Base-by-base conservation (phyloP, 805 yeast genomes). In the Teunomyces aglyptinius region DNA sequence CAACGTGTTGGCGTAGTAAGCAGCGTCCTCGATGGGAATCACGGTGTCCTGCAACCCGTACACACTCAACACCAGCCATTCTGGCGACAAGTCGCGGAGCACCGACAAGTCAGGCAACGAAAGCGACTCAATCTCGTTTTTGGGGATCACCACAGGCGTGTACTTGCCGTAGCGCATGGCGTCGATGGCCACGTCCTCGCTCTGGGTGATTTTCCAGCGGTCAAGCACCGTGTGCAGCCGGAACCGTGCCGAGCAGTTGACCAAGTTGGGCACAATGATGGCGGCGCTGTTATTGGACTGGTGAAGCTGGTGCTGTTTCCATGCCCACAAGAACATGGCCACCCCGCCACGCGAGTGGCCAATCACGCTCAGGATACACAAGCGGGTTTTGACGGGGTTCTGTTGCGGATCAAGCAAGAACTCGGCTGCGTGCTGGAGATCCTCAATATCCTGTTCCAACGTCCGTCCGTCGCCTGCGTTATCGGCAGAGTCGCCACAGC, bases 341-440 rank as follows among this genome's bases (percentile, higher is more conserved):
- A 86, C 76, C 3, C 80, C 75, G 7, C 96, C 97, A 48, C 97
- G 72, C 0, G 96, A 88, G 63, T 91, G 97, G 3, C 82, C 85
- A 26, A 87, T 76, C 4, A 90, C 68, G 1, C 86, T 70, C 45
- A 78, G 77, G 16, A 86, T 63, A 3, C 76, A 63, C 44, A 82
- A 70, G 40, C 66, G 62, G 6, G 66, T 64, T 2, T 73, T 76
- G 41, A 75, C 51, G 8, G 75, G 73, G 50, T 71, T 65, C 41
- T 51, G 47, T 10, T 44, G 46, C 1, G 60, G 64, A 46, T 64
- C 64, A 11, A 48, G 46, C 18, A 72, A 51, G 45, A 59, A 66
- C 38, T 64, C 69, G 2, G 61, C 71, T 28, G 59, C 54, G 5
- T 53, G 62, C 44, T 77, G 81, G 35, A 89, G 68, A 62, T 91